Evolutionary conservation across 495 filamentous ascomycete species (phyloP).

Genomic region (Talaromyces trachyspermus): DNA sequence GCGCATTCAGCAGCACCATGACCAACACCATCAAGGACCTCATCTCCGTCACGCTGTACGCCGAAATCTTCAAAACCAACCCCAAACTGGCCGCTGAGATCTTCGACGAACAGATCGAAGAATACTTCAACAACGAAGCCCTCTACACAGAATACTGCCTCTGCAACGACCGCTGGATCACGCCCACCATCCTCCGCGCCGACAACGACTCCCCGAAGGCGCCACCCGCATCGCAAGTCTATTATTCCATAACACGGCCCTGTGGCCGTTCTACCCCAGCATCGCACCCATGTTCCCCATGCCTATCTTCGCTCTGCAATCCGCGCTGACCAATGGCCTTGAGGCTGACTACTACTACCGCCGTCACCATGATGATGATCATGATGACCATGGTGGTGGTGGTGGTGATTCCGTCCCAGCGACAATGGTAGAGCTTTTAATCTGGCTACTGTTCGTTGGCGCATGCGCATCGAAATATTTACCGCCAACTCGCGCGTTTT

Average conservation of each 20-base stretch:
- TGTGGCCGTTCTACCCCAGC: slow-evolving; percentile 41
- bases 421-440: slow-evolving; percentile 31
- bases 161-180: slow-evolving; percentile 38
- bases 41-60: slow-evolving; percentile 33
- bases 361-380: too few species aligned
- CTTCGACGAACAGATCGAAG: slow-evolving; percentile 35
- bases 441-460: slow-evolving; percentile 38
- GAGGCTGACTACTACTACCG: too few species aligned
- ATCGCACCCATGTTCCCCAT: slow-evolving; percentile 32
- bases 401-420: too few species aligned
- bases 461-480: slow-evolving; percentile 23
- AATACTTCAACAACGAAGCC: slow-evolving; percentile 42
- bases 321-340: slow-evolving; percentile 31
- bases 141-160: slow-evolving; percentile 37
- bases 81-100: background rate
- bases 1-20: slow-evolving; percentile 30
- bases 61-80: slow-evolving; percentile 26
- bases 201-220: slow-evolving; percentile 39
- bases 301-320: slow-evolving; percentile 31
- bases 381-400: too few species aligned
- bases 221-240: slow-evolving; percentile 36
- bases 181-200: slow-evolving; percentile 40
- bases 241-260: slow-evolving; percentile 38
- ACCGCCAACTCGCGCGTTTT: slow-evolving; percentile 1
- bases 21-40: slow-evolving; percentile 31